phyloP scores from a whole-genome alignment of 768 basidiomycete genomes.

The Auriscalpium microsporum region DNA sequence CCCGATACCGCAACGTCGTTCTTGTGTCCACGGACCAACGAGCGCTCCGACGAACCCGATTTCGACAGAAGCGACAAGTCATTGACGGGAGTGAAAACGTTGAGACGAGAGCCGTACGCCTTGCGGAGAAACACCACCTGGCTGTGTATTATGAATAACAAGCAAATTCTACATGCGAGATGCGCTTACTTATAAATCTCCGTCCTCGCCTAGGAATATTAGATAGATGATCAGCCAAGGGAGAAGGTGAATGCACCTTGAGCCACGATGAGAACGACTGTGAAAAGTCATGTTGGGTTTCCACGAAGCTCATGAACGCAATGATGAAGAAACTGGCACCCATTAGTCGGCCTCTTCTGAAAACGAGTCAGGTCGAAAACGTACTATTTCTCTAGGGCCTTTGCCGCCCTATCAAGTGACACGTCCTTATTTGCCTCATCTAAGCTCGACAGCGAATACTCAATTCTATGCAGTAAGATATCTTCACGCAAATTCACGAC shows the following conservation, averaged over 20 bases:
- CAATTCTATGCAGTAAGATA: constrained; percentile 73
- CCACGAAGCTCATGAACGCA: constrained; percentile 84
- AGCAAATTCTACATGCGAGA: neutral
- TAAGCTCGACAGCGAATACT: constrained; percentile 77
- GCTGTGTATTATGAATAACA: constrained; percentile 29
- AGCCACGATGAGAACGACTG: constrained; percentile 84
- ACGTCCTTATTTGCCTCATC: constrained; percentile 42
- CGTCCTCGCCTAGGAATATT: constrained; percentile 46
- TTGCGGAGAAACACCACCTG: constrained; percentile 84
- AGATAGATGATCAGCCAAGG: neutral
- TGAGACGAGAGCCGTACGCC: constrained; percentile 69
- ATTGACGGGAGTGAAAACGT: constrained; percentile 86
- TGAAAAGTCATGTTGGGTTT: constrained; percentile 47
- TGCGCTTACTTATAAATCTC: constrained; percentile 86
- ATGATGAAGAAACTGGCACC: constrained; percentile 82
- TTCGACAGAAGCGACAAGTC: constrained; percentile 80
- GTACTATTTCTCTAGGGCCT: constrained; percentile 86
- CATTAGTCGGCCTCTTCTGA: neutral
- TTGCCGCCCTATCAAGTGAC: constrained; percentile 56
- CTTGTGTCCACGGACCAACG: constrained; percentile 57
- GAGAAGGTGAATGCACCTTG: constrained; percentile 38
- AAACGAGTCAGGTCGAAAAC: constrained; percentile 17
- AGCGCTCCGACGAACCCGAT: constrained; percentile 47
- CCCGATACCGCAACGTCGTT: constrained; percentile 70
- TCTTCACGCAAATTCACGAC: constrained; percentile 89